Conservation (phyloP, 371 early-diverging fungal species). For the Mucor mucedo region DNA sequence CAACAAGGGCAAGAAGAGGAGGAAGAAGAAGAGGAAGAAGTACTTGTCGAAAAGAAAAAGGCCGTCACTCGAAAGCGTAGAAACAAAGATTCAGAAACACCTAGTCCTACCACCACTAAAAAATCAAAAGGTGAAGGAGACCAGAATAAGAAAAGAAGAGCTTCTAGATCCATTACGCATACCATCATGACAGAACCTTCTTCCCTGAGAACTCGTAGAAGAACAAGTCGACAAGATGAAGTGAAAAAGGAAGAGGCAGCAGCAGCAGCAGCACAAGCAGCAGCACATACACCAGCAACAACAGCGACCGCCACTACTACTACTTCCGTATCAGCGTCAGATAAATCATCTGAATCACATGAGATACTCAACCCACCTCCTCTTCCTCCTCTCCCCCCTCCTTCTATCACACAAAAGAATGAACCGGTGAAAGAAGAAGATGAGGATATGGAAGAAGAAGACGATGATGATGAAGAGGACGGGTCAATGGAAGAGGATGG, state of each 20-base stretch:
- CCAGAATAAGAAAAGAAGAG: constrained; percentile 14
- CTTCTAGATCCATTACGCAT: constrained; percentile 6
- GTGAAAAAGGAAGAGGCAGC: neutral
- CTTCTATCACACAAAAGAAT: no score
- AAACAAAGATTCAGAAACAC: neutral
- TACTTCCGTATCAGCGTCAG: no score
- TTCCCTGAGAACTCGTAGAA: constrained; percentile 6
- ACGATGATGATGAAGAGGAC: constrained; percentile 8
- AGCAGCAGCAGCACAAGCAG: neutral
- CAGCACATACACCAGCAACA: no score
- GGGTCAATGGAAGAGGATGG: neutral
- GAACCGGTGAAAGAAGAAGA: no score
- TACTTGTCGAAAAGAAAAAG: constrained; percentile 1
- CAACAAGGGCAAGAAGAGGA: constrained; percentile 6
- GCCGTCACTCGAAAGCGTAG: constrained; percentile 12
- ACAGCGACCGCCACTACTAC: no score
- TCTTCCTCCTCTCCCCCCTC: no score
- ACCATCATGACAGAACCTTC: neutral
- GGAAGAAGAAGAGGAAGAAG: constrained; percentile 8
- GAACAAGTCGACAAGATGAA: constrained; percentile 16
- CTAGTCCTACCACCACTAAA: constrained; percentile 9
- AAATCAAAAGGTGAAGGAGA: constrained; percentile 15
- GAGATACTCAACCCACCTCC: no score
- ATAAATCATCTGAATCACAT: no score
- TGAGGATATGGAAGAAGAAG: constrained; percentile 9